Conservation (phyloP, 192 early-diverging fungal genomes). For the Podila horticola region DNA sequence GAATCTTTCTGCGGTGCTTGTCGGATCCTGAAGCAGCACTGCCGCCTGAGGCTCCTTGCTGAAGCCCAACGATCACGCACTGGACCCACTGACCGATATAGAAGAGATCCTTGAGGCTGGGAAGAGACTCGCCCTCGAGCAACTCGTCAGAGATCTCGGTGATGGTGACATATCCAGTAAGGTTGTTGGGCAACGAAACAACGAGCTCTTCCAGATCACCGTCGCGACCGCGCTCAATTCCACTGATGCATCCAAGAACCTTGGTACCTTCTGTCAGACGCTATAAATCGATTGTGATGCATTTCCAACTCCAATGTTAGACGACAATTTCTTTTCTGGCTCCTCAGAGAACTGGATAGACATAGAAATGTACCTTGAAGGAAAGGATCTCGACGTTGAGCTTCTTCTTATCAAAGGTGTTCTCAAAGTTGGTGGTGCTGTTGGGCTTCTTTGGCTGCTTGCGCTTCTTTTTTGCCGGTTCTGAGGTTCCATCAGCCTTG, state of each 20-base stretch:
- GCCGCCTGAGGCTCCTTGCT: constrained; percentile 39
- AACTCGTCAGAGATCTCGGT: constrained; percentile 85
- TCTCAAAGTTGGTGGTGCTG: constrained; percentile 34
- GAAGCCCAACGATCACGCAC: constrained; percentile 73
- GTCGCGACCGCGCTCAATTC: constrained; percentile 70
- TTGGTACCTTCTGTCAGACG: constrained; percentile 77
- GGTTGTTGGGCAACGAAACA: constrained; percentile 86
- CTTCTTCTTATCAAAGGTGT: constrained; percentile 40
- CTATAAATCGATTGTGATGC: constrained; percentile 31
- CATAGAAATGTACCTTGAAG: constrained; percentile 62
- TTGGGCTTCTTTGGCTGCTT: constrained; percentile 59
- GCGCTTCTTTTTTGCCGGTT: constrained; percentile 69
- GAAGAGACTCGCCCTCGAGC: constrained; percentile 74
- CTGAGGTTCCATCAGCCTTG: constrained; percentile 40
- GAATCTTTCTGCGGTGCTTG: constrained; percentile 67
- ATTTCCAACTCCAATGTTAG: too few species aligned
- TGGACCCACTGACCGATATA: constrained; percentile 87
- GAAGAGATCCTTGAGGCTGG: constrained; percentile 76
- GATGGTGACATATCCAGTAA: constrained; percentile 86
- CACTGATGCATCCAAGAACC: constrained; percentile 80
- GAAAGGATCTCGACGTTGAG: constrained; percentile 58
- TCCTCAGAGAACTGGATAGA: background rate
- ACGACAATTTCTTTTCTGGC: background rate
- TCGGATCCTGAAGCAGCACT: constrained; percentile 40
- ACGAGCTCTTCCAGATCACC: constrained; percentile 70